Percentiles rank a stretch among this genome's conserved stretches.
Evolutionary conservation across 2,329 filamentous ascomycete genomes (phyloP).

Genomic region (Ophiostoma sp.): DNA sequence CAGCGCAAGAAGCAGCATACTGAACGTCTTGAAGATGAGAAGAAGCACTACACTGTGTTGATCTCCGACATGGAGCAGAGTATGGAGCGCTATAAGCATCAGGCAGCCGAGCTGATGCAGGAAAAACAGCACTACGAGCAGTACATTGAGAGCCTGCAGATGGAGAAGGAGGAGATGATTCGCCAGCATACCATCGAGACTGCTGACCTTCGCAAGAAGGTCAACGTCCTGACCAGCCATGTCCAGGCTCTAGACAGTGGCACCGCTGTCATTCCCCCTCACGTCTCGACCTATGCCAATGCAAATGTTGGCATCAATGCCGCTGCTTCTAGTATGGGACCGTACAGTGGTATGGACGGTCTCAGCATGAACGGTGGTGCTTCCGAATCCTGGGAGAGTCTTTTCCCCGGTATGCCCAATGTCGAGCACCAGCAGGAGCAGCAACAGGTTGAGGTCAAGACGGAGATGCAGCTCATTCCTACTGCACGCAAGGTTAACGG

Average conservation of each 20-base stretch:
- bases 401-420: constrained; percentile 66
- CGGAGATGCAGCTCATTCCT: constrained; percentile 49
- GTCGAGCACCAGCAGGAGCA: constrained; percentile 40
- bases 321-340: constrained; percentile 38
- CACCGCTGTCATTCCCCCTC: constrained; percentile 34
- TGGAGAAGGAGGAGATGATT: constrained; percentile 90
- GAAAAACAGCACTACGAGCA: constrained; percentile 71
- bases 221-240: constrained; percentile 71
- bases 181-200: constrained; percentile 84
- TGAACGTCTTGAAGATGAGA: constrained; percentile 92
- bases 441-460: constrained; percentile 48
- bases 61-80: constrained; percentile 77
- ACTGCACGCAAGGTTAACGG: constrained; percentile 34
- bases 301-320: constrained; percentile 17
- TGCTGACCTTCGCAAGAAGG: constrained; percentile 86
- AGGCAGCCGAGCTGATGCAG: constrained; percentile 64
- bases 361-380: constrained; percentile 64
- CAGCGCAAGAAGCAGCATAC: constrained; percentile 98
- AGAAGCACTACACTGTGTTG: constrained; percentile 78
- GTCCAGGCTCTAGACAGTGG: constrained; percentile 64
- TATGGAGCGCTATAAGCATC: constrained; percentile 60
- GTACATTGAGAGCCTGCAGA: constrained; percentile 68
- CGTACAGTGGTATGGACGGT: constrained; percentile 77
- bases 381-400: constrained; percentile 66
- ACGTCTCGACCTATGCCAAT: constrained; percentile 46